phyloP scores from a whole-genome alignment of 192 early-diverging fungal species.

The Diversispora epigaea region DNA sequence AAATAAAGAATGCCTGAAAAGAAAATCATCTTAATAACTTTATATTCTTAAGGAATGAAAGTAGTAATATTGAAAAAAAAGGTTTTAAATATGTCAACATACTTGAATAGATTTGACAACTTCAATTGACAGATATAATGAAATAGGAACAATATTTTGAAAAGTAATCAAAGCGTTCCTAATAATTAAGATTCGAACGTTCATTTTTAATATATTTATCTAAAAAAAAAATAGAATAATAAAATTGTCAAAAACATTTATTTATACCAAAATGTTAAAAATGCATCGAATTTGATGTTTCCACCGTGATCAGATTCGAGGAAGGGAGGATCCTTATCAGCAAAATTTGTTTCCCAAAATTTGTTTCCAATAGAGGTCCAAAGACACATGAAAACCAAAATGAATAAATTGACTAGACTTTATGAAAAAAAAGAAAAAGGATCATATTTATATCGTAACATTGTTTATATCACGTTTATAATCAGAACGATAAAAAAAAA shows the following conservation, averaged over 20 bases:
- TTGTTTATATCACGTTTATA: no score
- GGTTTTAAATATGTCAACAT: background rate
- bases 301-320: background rate
- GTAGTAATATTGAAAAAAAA: no score
- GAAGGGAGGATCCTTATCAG: background rate
- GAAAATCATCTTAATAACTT: no score
- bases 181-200: constrained; percentile 69
- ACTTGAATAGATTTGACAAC: constrained; percentile 65
- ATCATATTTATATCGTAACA: background rate
- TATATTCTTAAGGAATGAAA: no score
- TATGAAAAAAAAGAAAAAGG: constrained; percentile 41
- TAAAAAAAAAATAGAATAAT: background rate
- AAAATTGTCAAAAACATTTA: background rate
- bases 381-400: constrained; percentile 66
- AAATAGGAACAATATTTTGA: constrained; percentile 72
- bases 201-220: constrained; percentile 22
- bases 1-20: constrained; percentile 67
- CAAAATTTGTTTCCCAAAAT: constrained; percentile 33
- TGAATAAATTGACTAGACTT: constrained; percentile 68
- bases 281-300: constrained; percentile 3
- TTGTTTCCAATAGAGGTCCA: constrained; percentile 45
- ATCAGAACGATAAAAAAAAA: no score
- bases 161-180: constrained; percentile 53
- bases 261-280: constrained; percentile 22
- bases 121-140: constrained; percentile 62